phyloP scores from a whole-genome alignment of 2,329 filamentous ascomycete genomes.

The Magnaporthales sp. region DNA sequence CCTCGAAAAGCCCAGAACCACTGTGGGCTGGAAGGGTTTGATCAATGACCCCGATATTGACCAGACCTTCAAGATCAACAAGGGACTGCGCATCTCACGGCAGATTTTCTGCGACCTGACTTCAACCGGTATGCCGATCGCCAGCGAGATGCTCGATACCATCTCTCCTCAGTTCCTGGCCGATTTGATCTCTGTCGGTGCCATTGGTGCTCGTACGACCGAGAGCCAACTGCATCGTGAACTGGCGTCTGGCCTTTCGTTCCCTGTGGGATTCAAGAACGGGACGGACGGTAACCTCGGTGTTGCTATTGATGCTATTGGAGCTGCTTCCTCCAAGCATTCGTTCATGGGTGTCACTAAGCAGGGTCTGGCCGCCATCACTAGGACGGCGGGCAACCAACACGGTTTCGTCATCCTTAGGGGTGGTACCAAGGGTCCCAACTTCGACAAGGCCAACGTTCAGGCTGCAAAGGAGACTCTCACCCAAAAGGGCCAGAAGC shows the following conservation, averaged over 20 bases:
- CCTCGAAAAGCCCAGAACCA: conserved; percentile 96
- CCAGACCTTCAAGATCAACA: conserved; percentile 98
- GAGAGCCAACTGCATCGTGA: conserved; percentile 95
- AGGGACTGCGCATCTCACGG: conserved; percentile 77
- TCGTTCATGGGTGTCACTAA: conserved; percentile 97
- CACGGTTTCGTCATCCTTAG: conserved; percentile 96
- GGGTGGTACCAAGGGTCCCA: conserved; percentile 86
- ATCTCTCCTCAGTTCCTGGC: conserved; percentile 96
- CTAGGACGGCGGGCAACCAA: conserved; percentile 88
- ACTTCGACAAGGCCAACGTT: conserved; percentile 82
- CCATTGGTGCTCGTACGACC: conserved; percentile 91
- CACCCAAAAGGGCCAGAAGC: conserved; percentile 60
- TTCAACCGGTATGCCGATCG: conserved; percentile 86
- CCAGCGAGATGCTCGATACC: conserved; percentile 96
- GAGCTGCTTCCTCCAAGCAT: conserved; percentile 76
- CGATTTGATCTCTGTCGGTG: conserved; percentile 83
- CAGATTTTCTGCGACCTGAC: conserved; percentile 93
- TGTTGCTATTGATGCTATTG: conserved; percentile 92
- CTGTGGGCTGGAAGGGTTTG: conserved; percentile 96
- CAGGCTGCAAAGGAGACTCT: conserved; percentile 75
- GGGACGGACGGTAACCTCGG: conserved; percentile 86
- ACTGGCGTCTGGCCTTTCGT: conserved; percentile 84
- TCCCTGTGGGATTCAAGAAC: conserved; percentile 99
- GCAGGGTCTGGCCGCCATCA: conserved; percentile 88
- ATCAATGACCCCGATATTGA: conserved; percentile 99